Evolutionary conservation across 345 rosid genomes (phyloP), one percentile per base, ranked within the genome.

Genomic region (Laguncularia racemosa): DNA sequence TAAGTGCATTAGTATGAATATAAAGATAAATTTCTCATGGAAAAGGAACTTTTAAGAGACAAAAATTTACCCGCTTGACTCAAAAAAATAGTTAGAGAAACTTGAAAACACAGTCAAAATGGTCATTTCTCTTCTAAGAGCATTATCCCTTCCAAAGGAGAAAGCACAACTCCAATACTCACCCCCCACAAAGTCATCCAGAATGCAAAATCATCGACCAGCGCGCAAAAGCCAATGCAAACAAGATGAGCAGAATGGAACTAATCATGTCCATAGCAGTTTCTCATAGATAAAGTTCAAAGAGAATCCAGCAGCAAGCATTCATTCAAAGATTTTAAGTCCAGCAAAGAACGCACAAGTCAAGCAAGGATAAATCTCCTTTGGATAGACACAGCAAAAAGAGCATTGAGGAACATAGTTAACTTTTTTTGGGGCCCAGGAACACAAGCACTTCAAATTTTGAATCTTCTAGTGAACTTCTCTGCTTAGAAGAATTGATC

Each of bases 11-110:
- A 60, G 58, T 21, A 62, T 58, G 18, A 61, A 72, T 44, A 23
- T 23, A 56, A 51, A 70, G 67, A 64, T 52, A 60, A 64, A 75
- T 44, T n/a, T 48, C 62, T 62, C 50, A 66, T 54, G 26, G 46
- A 52, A 58, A 57, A 57, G 45, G 62, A n/a, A 55, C 62, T 28
- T 0, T 28, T 13, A 60, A 43, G 52, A 49, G 43, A 26, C n/a
- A 19, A 67, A 63, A 63, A 54, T 16, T 77, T 77, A 81, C 85
- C 83, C 71, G 78, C 58, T 65, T 67, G 23, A 67, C 73, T 70
- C 68, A 67, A 58, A 63, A 68, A 70, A 71, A 52, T 66, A 76
- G 63, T 50, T 67, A 53, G 69, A 68, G 56, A 68, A 50, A 53
- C 52, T 66, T 62, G 70, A 74, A 63, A 65, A 44, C 59, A 59